Evolutionary conservation across 2,329 filamentous ascomycete genomes (phyloP).

Genomic region (Alternaria gaisen): DNA sequence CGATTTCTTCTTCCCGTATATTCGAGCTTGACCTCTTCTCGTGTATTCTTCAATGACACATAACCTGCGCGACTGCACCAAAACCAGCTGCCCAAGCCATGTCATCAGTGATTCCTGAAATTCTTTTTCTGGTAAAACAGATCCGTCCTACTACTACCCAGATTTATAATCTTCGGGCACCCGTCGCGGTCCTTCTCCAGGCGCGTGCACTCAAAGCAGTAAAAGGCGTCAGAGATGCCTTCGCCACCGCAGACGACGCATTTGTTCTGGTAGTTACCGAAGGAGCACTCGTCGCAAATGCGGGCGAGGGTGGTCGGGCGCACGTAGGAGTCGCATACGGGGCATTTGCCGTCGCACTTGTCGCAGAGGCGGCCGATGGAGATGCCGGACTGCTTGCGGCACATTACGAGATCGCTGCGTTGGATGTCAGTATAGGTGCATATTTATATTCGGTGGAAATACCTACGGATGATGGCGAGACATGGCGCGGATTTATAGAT

Average conservation of each 20-base stretch:
- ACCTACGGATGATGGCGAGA: conserved; percentile 92
- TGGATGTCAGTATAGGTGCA: conserved; percentile 16
- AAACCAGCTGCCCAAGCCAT: neutral
- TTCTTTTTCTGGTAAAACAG: conserved; percentile 81
- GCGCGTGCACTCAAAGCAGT: conserved; percentile 98
- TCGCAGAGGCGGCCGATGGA: conserved; percentile 98
- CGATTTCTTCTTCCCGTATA: neutral
- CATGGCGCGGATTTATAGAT: conserved; percentile 62
- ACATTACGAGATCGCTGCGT: conserved; percentile 93
- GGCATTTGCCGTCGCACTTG: conserved; percentile 99
- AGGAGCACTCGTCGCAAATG: conserved; percentile 99
- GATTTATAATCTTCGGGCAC: conserved; percentile 98
- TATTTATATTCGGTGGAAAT: conserved; percentile 10
- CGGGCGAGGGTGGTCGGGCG: conserved; percentile 95
- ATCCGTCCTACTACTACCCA: conserved; percentile 95
- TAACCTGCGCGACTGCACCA: neutral
- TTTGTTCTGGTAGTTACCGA: conserved; percentile 99
- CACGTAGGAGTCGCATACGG: conserved; percentile 98
- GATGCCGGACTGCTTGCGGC: conserved; percentile 97
- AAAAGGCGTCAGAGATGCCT: conserved; percentile 97
- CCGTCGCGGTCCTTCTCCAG: conserved; percentile 97
- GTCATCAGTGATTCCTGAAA: conserved; percentile 65
- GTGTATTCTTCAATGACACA: neutral
- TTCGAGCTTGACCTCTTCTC: neutral
- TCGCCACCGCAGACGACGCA: conserved; percentile 98